A percentile compares a stretch with the other conserved stretches of the same genome.
These are phyloP conservation scores for Carex littledalei DNA, from an alignment of 176 grass and related monocot genomes.

Conservation along the genomic window DNA sequence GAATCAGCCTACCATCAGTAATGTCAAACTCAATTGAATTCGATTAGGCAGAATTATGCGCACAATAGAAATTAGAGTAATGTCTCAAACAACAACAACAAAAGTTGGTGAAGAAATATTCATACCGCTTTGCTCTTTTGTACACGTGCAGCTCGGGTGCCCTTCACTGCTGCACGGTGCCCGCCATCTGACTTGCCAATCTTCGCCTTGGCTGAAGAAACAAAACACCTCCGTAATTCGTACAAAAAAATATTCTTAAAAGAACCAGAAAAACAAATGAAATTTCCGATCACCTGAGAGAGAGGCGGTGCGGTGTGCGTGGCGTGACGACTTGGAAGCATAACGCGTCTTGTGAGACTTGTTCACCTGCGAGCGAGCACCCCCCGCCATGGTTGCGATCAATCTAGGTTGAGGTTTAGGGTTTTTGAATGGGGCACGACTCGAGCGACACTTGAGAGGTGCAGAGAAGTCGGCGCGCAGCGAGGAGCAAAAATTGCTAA, in stretches of 20 bases:
- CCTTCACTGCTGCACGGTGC: conserved; percentile 50
- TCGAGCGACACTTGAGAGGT: too few relatives aligned
- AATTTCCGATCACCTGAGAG: not conserved
- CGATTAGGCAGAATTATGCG: not conserved
- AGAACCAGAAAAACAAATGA: not conserved
- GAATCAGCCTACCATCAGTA: not conserved
- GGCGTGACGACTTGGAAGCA: conserved; percentile 81
- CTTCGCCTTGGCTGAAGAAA: conserved; percentile 49
- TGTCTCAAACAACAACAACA: not conserved
- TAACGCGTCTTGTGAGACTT: conserved; percentile 90
- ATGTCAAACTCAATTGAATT: not conserved
- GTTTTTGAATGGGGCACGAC: too few relatives aligned
- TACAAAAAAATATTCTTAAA: not conserved
- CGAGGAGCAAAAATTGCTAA: too few relatives aligned
- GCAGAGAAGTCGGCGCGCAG: too few relatives aligned
- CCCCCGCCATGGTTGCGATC: conserved; percentile 46
- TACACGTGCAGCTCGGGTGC: conserved; percentile 57
- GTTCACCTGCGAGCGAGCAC: conserved; percentile 68
- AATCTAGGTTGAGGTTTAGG: not conserved
- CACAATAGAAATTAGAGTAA: not conserved
- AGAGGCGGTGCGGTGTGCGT: conserved; percentile 50
- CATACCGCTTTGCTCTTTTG: conserved; percentile 81
- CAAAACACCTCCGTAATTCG: conserved; percentile 3
- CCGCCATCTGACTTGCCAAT: conserved; percentile 42
- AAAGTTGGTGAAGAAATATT: not conserved